Conservation (phyloP, 805 yeast genomes). For the Wickerhamomyces kurtzmanii region DNA sequence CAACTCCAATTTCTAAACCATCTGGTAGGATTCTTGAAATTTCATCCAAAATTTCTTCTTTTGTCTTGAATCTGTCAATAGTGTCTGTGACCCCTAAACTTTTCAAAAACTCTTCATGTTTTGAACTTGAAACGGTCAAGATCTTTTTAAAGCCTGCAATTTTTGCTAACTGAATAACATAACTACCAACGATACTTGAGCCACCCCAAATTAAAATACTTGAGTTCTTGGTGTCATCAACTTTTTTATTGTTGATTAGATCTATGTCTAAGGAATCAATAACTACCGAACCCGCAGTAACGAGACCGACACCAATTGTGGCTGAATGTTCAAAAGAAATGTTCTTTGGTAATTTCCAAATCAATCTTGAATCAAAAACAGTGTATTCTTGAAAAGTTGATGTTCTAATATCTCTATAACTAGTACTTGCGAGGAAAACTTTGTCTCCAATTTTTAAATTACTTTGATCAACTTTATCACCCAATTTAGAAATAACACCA, state of each 20-base stretch:
- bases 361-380: conserved; percentile 31
- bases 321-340: conserved; percentile 29
- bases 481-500: conserved; percentile 26
- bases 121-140: conserved; percentile 32
- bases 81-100: conserved; percentile 33
- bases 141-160: conserved; percentile 26
- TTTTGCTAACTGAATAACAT: conserved; percentile 30
- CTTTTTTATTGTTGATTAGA: conserved; percentile 5
- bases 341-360: conserved; percentile 30
- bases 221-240: conserved; percentile 6
- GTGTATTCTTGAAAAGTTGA: conserved; percentile 38
- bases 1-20: conserved; percentile 27
- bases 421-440: conserved; percentile 35
- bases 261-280: conserved; percentile 12
- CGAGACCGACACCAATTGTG: conserved; percentile 36
- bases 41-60: conserved; percentile 13
- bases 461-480: conserved; percentile 18
- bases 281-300: conserved; percentile 28
- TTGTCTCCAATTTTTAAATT: conserved; percentile 22
- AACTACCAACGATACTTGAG: conserved; percentile 35
- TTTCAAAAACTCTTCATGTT: conserved; percentile 24
- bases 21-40: conserved; percentile 14
- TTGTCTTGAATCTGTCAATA: conserved; percentile 22
- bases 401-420: conserved; percentile 35
- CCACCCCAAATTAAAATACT: conserved; percentile 37